Percentiles rank a stretch among this genome's conserved stretches.
These are phyloP conservation scores for Hypoxylon sp. DNA, from an alignment of 2,329 filamentous ascomycete genomes.

Conservation along the genomic window DNA sequence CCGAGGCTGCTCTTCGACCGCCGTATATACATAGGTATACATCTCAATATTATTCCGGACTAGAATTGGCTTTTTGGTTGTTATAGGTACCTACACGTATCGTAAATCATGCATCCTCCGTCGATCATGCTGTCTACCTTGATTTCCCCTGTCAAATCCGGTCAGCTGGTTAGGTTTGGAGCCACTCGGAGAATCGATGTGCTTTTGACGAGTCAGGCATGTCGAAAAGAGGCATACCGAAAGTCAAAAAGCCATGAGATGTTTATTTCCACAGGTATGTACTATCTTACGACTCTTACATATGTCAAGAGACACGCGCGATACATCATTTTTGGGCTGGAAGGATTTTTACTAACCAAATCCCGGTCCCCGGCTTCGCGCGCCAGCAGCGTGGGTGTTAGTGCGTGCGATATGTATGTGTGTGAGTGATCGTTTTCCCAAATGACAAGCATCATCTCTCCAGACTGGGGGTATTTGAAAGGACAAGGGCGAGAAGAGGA, in stretches of 20 bases:
- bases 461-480: constrained; percentile 14
- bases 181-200: constrained; percentile 2
- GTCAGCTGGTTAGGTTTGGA: not conserved
- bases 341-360: constrained; percentile 25
- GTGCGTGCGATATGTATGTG: constrained; percentile 15
- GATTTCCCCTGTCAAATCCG: not conserved
- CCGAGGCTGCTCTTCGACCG: not conserved
- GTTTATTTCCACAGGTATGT: not conserved
- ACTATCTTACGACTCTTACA: constrained; percentile 1
- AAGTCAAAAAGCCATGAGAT: constrained; percentile 7
- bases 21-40: not conserved
- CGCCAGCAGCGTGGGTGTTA: constrained; percentile 26
- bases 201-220: constrained; percentile 1
- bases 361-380: constrained; percentile 26
- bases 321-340: constrained; percentile 23
- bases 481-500: constrained; percentile 4
- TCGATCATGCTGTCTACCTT: not conserved
- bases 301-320: constrained; percentile 14
- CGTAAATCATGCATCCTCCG: not conserved
- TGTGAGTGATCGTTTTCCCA: constrained; percentile 38
- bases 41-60: not conserved
- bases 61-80: not conserved
- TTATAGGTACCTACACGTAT: not conserved
- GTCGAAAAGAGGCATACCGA: constrained; percentile 10
- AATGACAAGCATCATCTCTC: constrained; percentile 35